Percentiles rank a stretch among this genome's conserved stretches.
These are phyloP conservation scores for Cladochytrium tenue DNA, from an alignment of 371 early-diverging fungal genomes.

Conservation along the genomic window DNA sequence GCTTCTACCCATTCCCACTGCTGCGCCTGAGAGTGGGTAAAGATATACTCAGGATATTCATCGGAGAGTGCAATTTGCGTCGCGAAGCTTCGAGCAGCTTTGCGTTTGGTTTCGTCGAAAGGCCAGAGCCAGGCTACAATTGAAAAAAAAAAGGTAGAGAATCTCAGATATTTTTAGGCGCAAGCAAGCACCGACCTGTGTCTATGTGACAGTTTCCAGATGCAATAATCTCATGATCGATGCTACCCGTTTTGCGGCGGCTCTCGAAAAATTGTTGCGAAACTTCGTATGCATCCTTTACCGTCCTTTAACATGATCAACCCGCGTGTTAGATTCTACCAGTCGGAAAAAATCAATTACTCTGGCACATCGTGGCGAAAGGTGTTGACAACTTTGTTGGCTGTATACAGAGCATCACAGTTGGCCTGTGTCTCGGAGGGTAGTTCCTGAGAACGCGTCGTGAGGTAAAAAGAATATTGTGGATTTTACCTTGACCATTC, in stretches of 20 bases:
- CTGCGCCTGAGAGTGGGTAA: slow-evolving; percentile 92
- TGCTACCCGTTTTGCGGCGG: slow-evolving; percentile 19
- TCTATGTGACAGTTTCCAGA: slow-evolving; percentile 73
- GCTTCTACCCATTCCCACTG: slow-evolving; percentile 91
- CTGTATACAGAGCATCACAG: slow-evolving; percentile 76
- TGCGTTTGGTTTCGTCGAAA: slow-evolving; percentile 93
- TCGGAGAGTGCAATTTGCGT: slow-evolving; percentile 78
- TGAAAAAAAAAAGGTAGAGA: not conserved
- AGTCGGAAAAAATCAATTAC: slow-evolving; percentile 3
- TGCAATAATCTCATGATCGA: slow-evolving; percentile 35
- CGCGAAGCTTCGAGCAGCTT: slow-evolving; percentile 89
- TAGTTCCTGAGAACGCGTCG: slow-evolving; percentile 46
- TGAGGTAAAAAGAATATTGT: not conserved
- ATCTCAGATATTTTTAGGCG: too few species aligned
- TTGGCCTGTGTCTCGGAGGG: slow-evolving; percentile 67
- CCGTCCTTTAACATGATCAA: slow-evolving; percentile 26
- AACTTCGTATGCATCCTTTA: slow-evolving; percentile 60
- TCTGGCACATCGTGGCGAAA: slow-evolving; percentile 60
- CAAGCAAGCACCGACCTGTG: slow-evolving; percentile 55
- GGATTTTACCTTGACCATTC: slow-evolving; percentile 61
- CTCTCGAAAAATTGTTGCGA: slow-evolving; percentile 63
- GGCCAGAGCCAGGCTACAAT: slow-evolving; percentile 77
- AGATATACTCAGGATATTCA: slow-evolving; percentile 81
- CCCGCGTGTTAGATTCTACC: too few species aligned
- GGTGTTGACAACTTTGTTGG: slow-evolving; percentile 78